Percentiles rank a stretch among this genome's conserved stretches.
These are phyloP conservation scores for Ailanthus altissimus DNA, from an alignment of 345 rosid species.

Conservation along the genomic window DNA sequence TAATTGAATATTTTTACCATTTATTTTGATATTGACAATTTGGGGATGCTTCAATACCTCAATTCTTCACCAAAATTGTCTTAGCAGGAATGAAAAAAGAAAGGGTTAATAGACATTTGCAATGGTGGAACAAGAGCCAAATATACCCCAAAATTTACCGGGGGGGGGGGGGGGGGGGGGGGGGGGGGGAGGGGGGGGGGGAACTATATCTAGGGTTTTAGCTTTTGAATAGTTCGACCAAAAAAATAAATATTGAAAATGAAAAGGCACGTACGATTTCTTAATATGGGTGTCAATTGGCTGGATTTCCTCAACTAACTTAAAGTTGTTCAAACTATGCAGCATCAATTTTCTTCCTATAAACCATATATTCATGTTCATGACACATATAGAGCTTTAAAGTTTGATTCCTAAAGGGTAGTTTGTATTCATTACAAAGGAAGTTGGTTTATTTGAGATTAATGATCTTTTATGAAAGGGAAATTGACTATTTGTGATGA, in stretches of 20 bases:
- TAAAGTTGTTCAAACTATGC: background rate
- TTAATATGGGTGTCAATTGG: background rate
- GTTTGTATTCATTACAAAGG: background rate
- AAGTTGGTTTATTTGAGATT: background rate
- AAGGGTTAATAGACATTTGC: background rate
- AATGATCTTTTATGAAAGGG: background rate
- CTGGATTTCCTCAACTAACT: constrained; percentile 9
- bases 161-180: constrained; percentile 10
- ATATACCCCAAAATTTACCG: background rate
- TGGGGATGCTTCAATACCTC: background rate
- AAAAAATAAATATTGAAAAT: background rate
- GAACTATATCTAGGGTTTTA: background rate
- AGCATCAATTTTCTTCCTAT: background rate
- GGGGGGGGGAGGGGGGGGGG: constrained; percentile 6
- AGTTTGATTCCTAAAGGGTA: background rate
- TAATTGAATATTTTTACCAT: background rate
- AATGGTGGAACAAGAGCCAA: background rate
- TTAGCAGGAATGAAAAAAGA: background rate
- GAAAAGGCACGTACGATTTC: constrained; percentile 1
- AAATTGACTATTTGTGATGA: background rate
- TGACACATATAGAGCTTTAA: background rate
- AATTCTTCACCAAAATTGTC: background rate
- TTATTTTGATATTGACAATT: constrained; percentile 5
- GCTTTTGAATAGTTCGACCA: background rate
- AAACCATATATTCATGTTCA: background rate